phyloP scores from a whole-genome alignment of 2,329 filamentous ascomycete species.

The Beauveria bassiana region DNA sequence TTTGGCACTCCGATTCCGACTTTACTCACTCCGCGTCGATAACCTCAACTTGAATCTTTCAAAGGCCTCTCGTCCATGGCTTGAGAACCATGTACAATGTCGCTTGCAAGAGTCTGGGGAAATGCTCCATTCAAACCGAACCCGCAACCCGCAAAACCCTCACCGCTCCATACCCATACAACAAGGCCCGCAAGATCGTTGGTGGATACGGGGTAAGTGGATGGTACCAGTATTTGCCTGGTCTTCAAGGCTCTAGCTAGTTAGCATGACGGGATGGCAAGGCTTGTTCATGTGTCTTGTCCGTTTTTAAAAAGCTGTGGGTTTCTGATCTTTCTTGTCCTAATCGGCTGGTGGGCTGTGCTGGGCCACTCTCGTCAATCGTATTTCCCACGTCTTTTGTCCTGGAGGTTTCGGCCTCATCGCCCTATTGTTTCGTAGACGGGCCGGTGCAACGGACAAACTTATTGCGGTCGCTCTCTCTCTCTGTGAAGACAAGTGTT shows the following conservation, averaged over 20 bases:
- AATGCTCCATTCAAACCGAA: not conserved
- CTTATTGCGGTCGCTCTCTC: too few species aligned
- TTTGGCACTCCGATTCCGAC: not conserved
- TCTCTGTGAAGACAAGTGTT: too few species aligned
- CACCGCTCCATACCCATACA: not conserved
- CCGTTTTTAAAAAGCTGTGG: not conserved
- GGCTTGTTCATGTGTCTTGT: not conserved
- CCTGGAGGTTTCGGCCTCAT: not conserved
- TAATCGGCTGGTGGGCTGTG: not conserved
- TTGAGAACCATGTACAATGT: not conserved
- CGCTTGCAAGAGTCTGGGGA: not conserved
- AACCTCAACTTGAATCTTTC: not conserved
- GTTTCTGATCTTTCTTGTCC: not conserved
- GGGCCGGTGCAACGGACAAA: not conserved
- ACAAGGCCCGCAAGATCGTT: conserved; percentile 4
- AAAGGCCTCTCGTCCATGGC: too few species aligned
- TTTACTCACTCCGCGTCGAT: not conserved
- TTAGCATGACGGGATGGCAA: not conserved
- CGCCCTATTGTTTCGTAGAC: not conserved
- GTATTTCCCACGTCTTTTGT: not conserved
- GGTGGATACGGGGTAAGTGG: conserved; percentile 9
- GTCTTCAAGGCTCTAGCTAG: too few species aligned
- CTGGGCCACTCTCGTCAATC: not conserved
- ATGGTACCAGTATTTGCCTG: not conserved
- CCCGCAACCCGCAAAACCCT: not conserved